Percentiles rank a stretch among this genome's conserved stretches.
These are phyloP conservation scores for Syncephalastrum monosporum DNA, from an alignment of 371 early-diverging fungal species.

Conservation along the genomic window DNA sequence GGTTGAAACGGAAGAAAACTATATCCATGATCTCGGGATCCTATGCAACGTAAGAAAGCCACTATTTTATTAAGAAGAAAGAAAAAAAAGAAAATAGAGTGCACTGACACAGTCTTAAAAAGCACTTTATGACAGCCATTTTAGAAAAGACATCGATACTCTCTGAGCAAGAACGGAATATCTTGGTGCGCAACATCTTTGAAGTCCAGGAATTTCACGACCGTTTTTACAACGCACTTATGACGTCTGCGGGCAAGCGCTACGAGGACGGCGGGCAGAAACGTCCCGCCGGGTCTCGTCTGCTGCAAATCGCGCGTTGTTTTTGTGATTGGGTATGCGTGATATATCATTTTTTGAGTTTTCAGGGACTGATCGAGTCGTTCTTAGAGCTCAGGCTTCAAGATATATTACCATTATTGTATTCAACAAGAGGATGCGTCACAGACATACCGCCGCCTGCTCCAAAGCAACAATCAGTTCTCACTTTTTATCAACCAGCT, in stretches of 20 bases:
- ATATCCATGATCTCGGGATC: slow-evolving; percentile 31
- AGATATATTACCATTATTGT: slow-evolving; percentile 43
- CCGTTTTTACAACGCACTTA: no score
- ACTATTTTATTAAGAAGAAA: no score
- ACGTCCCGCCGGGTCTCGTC: neutral
- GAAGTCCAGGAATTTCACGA: no score
- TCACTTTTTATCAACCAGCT: slow-evolving; percentile 4
- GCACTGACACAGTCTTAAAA: no score
- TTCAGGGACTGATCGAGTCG: no score
- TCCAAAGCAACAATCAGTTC: slow-evolving; percentile 26
- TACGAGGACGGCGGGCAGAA: neutral
- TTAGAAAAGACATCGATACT: no score
- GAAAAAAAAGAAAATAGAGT: no score
- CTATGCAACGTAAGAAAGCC: slow-evolving; percentile 32
- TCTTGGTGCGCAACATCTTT: no score
- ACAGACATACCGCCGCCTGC: slow-evolving; percentile 24
- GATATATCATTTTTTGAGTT: no score
- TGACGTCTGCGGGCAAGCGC: neutral
- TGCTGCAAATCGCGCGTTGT: slow-evolving; percentile 29
- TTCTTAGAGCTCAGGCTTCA: slow-evolving; percentile 31
- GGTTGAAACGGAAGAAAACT: slow-evolving; percentile 38
- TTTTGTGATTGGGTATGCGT: slow-evolving; percentile 37
- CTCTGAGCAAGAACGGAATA: no score
- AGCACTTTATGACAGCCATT: no score
- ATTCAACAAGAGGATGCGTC: slow-evolving; percentile 39